phyloP scores from a whole-genome alignment of 2,329 filamentous ascomycete genomes.

The Fusarium sp. region DNA sequence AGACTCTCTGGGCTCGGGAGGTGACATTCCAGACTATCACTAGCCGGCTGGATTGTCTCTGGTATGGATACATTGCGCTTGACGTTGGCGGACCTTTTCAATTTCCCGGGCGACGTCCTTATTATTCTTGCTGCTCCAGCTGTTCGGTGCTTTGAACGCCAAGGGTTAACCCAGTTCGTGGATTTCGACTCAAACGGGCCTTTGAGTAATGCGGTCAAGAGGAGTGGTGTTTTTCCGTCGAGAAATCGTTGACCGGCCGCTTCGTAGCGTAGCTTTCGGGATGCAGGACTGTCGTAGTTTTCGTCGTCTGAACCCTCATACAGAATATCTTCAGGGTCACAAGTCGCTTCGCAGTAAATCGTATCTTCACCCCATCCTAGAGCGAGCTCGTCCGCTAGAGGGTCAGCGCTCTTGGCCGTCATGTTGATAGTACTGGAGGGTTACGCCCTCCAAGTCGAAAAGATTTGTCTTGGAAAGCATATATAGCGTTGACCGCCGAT shows the following conservation, averaged over 20 bases:
- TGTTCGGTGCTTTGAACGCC: constrained; percentile 49
- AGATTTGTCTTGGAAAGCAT: constrained; percentile 4
- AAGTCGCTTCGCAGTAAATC: constrained; percentile 62
- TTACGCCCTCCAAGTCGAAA: constrained; percentile 22
- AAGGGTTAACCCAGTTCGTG: constrained; percentile 52
- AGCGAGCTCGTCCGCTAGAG: constrained; percentile 22
- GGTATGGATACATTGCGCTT: constrained; percentile 35
- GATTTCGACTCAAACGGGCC: constrained; percentile 67
- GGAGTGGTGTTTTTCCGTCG: constrained; percentile 64
- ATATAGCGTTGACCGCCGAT: not conserved
- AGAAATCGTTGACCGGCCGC: constrained; percentile 69
- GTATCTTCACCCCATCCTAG: constrained; percentile 48
- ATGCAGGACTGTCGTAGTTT: constrained; percentile 60
- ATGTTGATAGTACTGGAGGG: constrained; percentile 32
- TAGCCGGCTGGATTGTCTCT: constrained; percentile 18
- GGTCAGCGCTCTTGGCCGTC: constrained; percentile 21
- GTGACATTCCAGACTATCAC: constrained; percentile 52
- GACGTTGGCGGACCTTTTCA: constrained; percentile 23
- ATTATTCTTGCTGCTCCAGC: constrained; percentile 8
- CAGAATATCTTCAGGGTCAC: constrained; percentile 61
- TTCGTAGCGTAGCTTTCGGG: constrained; percentile 68
- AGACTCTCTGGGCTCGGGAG: constrained; percentile 58
- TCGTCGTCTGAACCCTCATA: constrained; percentile 70
- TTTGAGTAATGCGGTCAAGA: constrained; percentile 70
- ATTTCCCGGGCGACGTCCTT: constrained; percentile 36